Conservation (phyloP, 2,329 filamentous ascomycete genomes). For the Corniculantispora saksenae region DNA sequence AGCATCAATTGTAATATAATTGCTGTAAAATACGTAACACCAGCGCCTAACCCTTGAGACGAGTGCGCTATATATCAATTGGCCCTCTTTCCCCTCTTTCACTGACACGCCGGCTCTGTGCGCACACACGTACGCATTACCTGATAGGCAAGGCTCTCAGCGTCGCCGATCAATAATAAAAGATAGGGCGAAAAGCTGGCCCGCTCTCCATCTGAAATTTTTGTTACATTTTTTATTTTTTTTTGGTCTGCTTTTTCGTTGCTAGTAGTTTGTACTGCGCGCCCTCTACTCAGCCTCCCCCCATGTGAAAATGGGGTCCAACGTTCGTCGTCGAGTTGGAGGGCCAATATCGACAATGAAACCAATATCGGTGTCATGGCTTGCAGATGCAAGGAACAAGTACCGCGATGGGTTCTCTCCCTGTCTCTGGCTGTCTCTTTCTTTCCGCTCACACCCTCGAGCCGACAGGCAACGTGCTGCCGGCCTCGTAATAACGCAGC, state of each 20-base stretch:
- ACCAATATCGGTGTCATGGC: constrained; percentile 8
- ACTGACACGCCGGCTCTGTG: constrained; percentile 1
- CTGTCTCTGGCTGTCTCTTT: too few relatives aligned
- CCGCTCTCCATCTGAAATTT: not conserved
- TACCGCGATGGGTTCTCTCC: not conserved
- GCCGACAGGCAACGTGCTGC: not conserved
- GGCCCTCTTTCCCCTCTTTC: not conserved
- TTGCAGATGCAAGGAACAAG: constrained; percentile 15
- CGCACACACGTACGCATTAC: not conserved
- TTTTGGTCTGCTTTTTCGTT: not conserved
- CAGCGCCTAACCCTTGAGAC: not conserved
- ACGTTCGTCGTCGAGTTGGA: not conserved
- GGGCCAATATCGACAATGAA: not conserved
- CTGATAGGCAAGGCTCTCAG: constrained; percentile 1
- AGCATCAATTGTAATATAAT: not conserved
- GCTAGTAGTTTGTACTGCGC: not conserved
- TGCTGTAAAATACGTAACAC: not conserved
- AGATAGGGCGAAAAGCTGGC: constrained; percentile 9
- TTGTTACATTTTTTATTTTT: too few relatives aligned
- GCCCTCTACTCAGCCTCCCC: not conserved
- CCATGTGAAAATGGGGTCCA: not conserved
- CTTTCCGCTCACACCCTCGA: not conserved
- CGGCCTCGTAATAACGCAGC: not conserved
- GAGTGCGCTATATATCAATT: not conserved
- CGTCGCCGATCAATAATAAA: not conserved